A percentile compares a stretch with the other conserved stretches of the same genome.
Evolutionary conservation across 805 yeast genomes (phyloP).

Genomic region (Candida tammaniensis): DNA sequence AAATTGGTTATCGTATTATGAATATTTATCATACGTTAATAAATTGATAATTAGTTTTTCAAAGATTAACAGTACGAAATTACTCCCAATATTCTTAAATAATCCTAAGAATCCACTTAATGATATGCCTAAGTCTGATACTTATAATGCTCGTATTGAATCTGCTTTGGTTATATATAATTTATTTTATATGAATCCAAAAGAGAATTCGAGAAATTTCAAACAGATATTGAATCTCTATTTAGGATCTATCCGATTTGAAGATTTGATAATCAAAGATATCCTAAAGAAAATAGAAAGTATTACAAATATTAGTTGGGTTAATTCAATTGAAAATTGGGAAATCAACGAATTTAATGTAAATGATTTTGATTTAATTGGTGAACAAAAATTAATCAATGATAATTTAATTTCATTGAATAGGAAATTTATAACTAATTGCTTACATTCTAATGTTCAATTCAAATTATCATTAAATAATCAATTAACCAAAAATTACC

Average conservation of each 20-base stretch:
- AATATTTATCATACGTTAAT: constrained; percentile 46
- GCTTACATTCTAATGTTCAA: constrained; percentile 3
- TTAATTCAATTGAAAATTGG: constrained; percentile 62
- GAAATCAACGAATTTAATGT: constrained; percentile 48
- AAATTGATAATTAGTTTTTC: constrained; percentile 36
- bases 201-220: constrained; percentile 43
- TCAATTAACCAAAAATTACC: constrained; percentile 2
- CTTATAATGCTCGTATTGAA: constrained; percentile 32
- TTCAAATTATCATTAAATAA: constrained; percentile 6
- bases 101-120: constrained; percentile 42
- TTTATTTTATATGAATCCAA: constrained; percentile 48
- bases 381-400: constrained; percentile 43
- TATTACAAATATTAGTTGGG: constrained; percentile 56
- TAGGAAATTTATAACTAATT: constrained; percentile 45
- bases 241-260: constrained; percentile 58
- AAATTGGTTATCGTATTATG: constrained; percentile 43
- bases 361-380: constrained; percentile 46
- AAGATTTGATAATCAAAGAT: constrained; percentile 60
- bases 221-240: constrained; percentile 42
- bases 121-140: constrained; percentile 18
- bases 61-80: constrained; percentile 36
- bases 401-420: constrained; percentile 50
- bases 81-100: constrained; percentile 62
- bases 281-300: constrained; percentile 60
- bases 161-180: constrained; percentile 46